Conservation (phyloP, 805 yeast species). For the Ogataea populi-albae region DNA sequence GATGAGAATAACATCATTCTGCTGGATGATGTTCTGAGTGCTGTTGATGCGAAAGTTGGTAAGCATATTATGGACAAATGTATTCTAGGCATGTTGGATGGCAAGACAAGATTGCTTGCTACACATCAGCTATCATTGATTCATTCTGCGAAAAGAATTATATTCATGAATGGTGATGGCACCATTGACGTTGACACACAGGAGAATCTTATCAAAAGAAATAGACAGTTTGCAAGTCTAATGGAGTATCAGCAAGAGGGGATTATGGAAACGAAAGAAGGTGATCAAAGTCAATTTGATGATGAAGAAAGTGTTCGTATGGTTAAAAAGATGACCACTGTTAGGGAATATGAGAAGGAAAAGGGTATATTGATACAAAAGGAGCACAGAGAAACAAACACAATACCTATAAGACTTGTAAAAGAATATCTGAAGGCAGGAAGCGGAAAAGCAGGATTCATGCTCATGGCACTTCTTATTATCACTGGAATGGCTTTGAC, state of each 20-base stretch:
- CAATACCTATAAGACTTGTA: constrained; percentile 49
- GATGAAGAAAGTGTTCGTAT: constrained; percentile 17
- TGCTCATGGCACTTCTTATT: constrained; percentile 31
- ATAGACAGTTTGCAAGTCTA: constrained; percentile 35
- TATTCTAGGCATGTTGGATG: constrained; percentile 52
- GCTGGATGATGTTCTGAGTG: constrained; percentile 65
- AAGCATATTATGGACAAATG: constrained; percentile 57
- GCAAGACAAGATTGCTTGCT: constrained; percentile 70
- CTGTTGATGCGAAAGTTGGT: constrained; percentile 73
- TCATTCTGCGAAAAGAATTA: constrained; percentile 63
- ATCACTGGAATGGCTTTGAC: constrained; percentile 28
- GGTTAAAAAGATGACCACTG: constrained; percentile 14
- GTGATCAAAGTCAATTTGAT: constrained; percentile 26
- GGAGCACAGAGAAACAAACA: constrained; percentile 60
- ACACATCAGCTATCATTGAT: constrained; percentile 80
- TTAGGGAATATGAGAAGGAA: constrained; percentile 17
- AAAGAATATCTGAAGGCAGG: constrained; percentile 51
- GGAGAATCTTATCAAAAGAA: constrained; percentile 46
- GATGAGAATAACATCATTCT: constrained; percentile 51
- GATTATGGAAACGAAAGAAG: constrained; percentile 20
- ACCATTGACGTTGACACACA: constrained; percentile 58
- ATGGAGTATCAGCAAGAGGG: constrained; percentile 39
- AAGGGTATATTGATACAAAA: constrained; percentile 41
- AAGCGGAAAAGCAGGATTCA: constrained; percentile 43
- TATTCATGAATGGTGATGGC: constrained; percentile 68